Evolutionary conservation across 768 basidiomycete species (phyloP).

Genomic region (Tylopilus vinaceipallidus): DNA sequence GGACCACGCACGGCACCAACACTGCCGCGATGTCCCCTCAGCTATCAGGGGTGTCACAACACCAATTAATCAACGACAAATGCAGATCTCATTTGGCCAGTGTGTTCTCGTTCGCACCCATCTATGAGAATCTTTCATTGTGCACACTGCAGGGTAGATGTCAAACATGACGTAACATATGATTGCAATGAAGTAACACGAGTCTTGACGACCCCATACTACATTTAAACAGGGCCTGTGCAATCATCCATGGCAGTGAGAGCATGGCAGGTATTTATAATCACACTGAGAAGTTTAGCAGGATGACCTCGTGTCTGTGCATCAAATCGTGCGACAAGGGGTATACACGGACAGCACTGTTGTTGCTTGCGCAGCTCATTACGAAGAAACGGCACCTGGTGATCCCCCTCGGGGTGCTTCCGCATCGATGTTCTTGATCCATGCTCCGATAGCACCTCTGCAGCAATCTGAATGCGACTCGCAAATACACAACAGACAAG

Average conservation of each 20-base stretch:
- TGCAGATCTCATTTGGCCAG: slow-evolving; percentile 2
- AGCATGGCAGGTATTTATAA: slow-evolving; percentile 26
- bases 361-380: slow-evolving; percentile 2
- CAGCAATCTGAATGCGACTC: slow-evolving; percentile 3
- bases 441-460: slow-evolving; percentile 93
- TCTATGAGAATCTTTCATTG: not conserved
- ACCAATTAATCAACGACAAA: not conserved
- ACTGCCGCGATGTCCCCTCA: no score
- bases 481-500: not conserved
- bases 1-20: no score
- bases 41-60: not conserved
- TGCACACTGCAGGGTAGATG: slow-evolving; percentile 1
- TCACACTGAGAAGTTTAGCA: slow-evolving; percentile 20
- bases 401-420: slow-evolving; percentile 24
- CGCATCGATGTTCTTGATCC: slow-evolving; percentile 92
- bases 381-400: slow-evolving; percentile 7
- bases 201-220: slow-evolving; percentile 9
- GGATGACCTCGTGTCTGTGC: slow-evolving; percentile 27
- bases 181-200: slow-evolving; percentile 12
- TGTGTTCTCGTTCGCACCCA: not conserved
- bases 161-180: slow-evolving; percentile 20
- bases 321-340: slow-evolving; percentile 9
- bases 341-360: not conserved
- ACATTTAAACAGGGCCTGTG: slow-evolving; percentile 9
- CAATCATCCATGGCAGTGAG: slow-evolving; percentile 18